A percentile compares a stretch with the other conserved stretches of the same genome.
These are phyloP conservation scores for Thalassiosira mediterranea DNA, from an alignment of 352 stramenopile genomes.

Conservation along the genomic window DNA sequence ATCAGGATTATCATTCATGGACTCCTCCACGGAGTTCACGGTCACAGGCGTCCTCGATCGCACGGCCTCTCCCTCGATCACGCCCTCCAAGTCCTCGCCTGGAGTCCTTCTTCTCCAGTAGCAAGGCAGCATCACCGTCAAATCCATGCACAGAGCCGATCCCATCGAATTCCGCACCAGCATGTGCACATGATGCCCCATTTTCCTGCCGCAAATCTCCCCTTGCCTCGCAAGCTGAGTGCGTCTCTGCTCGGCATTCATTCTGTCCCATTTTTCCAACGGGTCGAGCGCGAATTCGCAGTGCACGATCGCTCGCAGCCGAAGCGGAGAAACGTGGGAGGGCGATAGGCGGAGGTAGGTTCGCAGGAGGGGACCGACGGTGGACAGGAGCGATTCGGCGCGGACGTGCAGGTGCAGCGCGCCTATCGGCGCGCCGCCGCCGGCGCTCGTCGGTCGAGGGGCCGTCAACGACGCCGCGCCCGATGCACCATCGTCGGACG, in stretches of 20 bases:
- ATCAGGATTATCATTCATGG: conserved; percentile 39
- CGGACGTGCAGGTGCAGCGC: conserved; percentile 35
- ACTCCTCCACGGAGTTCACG: conserved; percentile 11
- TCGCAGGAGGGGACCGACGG: conserved; percentile 51
- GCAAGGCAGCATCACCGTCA: conserved; percentile 38
- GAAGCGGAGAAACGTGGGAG: conserved; percentile 14
- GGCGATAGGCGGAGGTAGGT: conserved; percentile 41
- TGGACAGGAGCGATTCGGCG: conserved; percentile 30
- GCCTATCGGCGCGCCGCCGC: neutral
- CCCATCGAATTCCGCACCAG: conserved; percentile 60
- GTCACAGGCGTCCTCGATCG: neutral
- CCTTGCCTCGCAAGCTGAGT: conserved; percentile 10
- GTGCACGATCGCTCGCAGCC: conserved; percentile 33
- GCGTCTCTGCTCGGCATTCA: conserved; percentile 5
- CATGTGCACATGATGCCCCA: conserved; percentile 61
- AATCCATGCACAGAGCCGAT: conserved; percentile 52
- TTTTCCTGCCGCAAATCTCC: conserved; percentile 14
- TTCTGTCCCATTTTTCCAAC: conserved; percentile 17
- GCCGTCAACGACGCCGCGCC: neutral
- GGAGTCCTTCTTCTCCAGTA: conserved; percentile 1
- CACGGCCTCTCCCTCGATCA: too few relatives aligned
- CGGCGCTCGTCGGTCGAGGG: neutral
- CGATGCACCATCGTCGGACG: neutral
- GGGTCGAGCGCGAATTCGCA: conserved; percentile 33
- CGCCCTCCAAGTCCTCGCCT: too few relatives aligned